Percentiles rank a stretch among this genome's conserved stretches.
phyloP scores from a whole-genome alignment of 768 basidiomycete genomes.

The Russula griseocarnosa region DNA sequence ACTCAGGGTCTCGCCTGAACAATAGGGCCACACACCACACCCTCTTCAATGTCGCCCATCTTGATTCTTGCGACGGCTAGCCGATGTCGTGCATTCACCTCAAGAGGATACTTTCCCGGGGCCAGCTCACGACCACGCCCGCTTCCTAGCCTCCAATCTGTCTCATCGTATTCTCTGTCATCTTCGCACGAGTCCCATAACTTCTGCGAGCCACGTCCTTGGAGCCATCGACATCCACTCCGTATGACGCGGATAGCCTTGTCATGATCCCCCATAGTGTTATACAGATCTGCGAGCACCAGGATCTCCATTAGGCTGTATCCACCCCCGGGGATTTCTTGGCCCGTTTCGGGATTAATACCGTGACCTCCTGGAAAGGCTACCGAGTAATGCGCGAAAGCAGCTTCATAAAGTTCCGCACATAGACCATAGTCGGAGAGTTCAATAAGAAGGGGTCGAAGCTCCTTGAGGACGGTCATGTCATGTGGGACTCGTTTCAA shows the following conservation, averaged over 20 bases:
- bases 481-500: slow-evolving; percentile 77
- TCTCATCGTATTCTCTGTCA: slow-evolving; percentile 81
- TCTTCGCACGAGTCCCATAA: slow-evolving; percentile 83
- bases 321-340: slow-evolving; percentile 33
- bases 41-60: slow-evolving; percentile 75
- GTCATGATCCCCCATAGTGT: slow-evolving; percentile 63
- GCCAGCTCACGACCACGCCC: slow-evolving; percentile 44
- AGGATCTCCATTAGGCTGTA: slow-evolving; percentile 71
- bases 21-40: slow-evolving; percentile 51
- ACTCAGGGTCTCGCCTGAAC: not conserved
- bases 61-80: slow-evolving; percentile 79
- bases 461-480: slow-evolving; percentile 69
- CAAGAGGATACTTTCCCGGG: slow-evolving; percentile 58
- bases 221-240: slow-evolving; percentile 84
- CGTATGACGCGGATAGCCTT: slow-evolving; percentile 66
- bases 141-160: slow-evolving; percentile 34
- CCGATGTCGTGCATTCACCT: slow-evolving; percentile 77
- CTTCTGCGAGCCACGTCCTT: slow-evolving; percentile 65
- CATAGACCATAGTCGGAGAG: slow-evolving; percentile 63
- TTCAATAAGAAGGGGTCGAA: slow-evolving; percentile 73
- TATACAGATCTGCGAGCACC: slow-evolving; percentile 80
- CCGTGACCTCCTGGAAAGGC: slow-evolving; percentile 50
- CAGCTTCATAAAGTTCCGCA: slow-evolving; percentile 61
- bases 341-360: slow-evolving; percentile 30
- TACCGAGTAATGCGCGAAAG: slow-evolving; percentile 64